phyloP scores from a whole-genome alignment of 306 rosid species.

The Lablab purpureus region DNA sequence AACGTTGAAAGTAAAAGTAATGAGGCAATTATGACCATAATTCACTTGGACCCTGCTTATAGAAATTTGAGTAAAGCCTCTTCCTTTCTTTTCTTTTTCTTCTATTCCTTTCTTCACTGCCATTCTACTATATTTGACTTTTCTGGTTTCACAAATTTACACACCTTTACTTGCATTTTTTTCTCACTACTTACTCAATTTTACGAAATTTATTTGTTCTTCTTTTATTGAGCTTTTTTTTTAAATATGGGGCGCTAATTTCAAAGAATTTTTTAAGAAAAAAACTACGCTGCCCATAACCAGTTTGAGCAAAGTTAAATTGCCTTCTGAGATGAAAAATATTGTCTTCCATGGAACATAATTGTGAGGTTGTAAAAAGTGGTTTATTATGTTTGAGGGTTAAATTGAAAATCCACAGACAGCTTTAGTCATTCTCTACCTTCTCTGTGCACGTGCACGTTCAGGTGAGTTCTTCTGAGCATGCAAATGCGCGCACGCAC shows the following conservation, averaged over 20 bases:
- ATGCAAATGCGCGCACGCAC: neutral
- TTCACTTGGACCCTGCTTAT: constrained; percentile 46
- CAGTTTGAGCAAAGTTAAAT: no score
- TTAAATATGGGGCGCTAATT: no score
- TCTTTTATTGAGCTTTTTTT: no score
- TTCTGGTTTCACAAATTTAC: neutral
- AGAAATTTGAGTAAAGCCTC: constrained; percentile 29
- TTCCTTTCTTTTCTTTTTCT: neutral
- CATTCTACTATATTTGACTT: constrained; percentile 40
- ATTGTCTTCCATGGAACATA: no score
- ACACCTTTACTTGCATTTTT: neutral
- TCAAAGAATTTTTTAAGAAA: neutral
- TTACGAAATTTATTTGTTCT: neutral
- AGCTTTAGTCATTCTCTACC: neutral
- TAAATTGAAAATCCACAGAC: neutral
- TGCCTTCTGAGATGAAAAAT: no score
- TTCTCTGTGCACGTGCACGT: neutral
- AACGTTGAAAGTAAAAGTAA: constrained; percentile 55
- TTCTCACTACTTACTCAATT: neutral
- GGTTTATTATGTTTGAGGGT: neutral
- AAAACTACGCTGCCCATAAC: neutral
- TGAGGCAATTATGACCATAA: constrained; percentile 47
- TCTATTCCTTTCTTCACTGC: neutral
- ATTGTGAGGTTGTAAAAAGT: no score
- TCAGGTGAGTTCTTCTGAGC: neutral